A percentile compares a stretch with the other conserved stretches of the same genome.
Conservation (phyloP, 352 stramenopile species). For the Globisporangium camurandrum region DNA sequence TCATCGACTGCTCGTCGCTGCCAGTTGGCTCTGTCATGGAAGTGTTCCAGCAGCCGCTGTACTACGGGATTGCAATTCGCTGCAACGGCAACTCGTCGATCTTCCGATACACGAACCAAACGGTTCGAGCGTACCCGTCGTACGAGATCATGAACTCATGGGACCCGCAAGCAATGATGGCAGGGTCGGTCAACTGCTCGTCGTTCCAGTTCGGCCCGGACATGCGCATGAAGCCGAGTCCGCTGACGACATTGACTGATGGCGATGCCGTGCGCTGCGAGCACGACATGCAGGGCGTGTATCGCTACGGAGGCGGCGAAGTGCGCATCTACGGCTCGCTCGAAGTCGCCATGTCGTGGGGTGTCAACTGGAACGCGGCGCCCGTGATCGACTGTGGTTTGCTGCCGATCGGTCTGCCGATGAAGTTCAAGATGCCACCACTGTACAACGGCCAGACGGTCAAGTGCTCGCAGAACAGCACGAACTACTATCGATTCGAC, state of each 20-base stretch:
- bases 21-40: constrained; percentile 16
- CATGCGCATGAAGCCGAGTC: constrained; percentile 5
- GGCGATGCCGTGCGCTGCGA: constrained; percentile 15
- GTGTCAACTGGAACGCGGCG: constrained; percentile 5
- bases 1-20: constrained; percentile 19
- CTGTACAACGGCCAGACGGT: constrained; percentile 8
- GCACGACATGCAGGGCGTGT: constrained; percentile 1
- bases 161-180: constrained; percentile 13
- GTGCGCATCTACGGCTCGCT: constrained; percentile 7
- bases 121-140: constrained; percentile 14
- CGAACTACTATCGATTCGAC: constrained; percentile 1
- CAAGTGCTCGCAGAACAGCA: not conserved
- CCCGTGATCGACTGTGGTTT: constrained; percentile 3
- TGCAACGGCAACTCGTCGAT: not conserved
- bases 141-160: constrained; percentile 15
- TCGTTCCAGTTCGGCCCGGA: constrained; percentile 5
- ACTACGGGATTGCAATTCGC: constrained; percentile 6
- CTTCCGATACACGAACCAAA: constrained; percentile 10
- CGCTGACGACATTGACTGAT: not conserved
- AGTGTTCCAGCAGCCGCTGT: constrained; percentile 7
- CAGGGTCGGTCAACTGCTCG: constrained; percentile 12
- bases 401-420: constrained; percentile 2
- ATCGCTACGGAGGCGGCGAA: constrained; percentile 12
- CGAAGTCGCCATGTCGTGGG: constrained; percentile 18
- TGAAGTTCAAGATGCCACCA: constrained; percentile 7